phyloP scores from a whole-genome alignment of 2,329 filamentous ascomycete species.

The Botryotinia globosa region DNA sequence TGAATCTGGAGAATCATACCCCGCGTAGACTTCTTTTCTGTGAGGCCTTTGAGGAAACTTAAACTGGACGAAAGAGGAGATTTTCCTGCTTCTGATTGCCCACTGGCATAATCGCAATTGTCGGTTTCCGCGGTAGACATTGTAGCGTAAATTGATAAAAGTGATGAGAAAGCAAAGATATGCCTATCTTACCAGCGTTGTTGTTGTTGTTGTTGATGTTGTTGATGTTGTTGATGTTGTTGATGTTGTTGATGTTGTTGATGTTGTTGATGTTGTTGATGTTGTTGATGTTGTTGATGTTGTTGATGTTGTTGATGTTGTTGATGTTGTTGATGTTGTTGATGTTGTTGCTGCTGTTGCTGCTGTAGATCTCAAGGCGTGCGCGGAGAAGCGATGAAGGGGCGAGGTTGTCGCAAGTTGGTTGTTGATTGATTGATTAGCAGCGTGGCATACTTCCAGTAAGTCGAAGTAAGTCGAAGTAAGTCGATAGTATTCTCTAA shows the following conservation, averaged over 20 bases:
- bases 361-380: neutral
- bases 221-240: too few species aligned
- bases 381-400: constrained; percentile 3
- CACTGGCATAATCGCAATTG: constrained; percentile 35
- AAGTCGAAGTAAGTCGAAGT: too few species aligned
- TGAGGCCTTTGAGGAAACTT: constrained; percentile 63
- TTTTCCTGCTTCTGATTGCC: constrained; percentile 37
- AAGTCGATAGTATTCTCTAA: neutral
- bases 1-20: constrained; percentile 47
- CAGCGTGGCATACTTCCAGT: neutral
- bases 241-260: too few species aligned
- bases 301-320: too few species aligned
- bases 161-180: neutral
- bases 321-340: too few species aligned
- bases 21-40: constrained; percentile 74
- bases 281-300: too few species aligned
- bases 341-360: too few species aligned
- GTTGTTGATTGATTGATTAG: neutral
- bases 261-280: too few species aligned
- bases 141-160: neutral
- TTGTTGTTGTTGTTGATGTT: too few species aligned
- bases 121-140: constrained; percentile 35
- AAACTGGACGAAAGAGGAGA: constrained; percentile 48
- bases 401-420: neutral
- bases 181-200: constrained; percentile 4